phyloP scores from a whole-genome alignment of 768 basidiomycete species.

The Suillus paluster region DNA sequence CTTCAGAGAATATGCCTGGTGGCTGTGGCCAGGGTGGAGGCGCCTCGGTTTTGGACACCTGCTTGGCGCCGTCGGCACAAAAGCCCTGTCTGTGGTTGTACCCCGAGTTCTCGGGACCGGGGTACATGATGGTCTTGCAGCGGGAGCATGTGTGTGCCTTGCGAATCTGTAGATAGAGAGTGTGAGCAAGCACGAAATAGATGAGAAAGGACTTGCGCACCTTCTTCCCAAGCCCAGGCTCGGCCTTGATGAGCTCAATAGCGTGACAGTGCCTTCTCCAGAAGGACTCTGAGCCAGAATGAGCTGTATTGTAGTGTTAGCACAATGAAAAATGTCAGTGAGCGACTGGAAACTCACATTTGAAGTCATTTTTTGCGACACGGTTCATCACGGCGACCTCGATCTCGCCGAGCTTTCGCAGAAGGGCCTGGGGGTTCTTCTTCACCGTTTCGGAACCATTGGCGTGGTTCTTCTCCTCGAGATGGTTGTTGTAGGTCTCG shows the following conservation, averaged over 20 bases:
- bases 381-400: slow-evolving; percentile 13
- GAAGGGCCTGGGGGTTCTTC: slow-evolving; percentile 18
- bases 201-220: background rate
- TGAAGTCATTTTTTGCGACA: slow-evolving; percentile 13
- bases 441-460: background rate
- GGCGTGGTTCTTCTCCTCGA: background rate
- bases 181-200: background rate
- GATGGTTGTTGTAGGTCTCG: slow-evolving; percentile 15
- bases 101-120: slow-evolving; percentile 9
- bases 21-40: slow-evolving; percentile 15
- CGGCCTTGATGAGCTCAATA: slow-evolving; percentile 8
- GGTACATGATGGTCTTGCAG: slow-evolving; percentile 20
- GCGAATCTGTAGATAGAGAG: background rate
- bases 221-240: slow-evolving; percentile 3
- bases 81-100: slow-evolving; percentile 14
- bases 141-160: slow-evolving; percentile 9
- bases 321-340: background rate
- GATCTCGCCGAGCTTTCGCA: slow-evolving; percentile 14
- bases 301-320: slow-evolving; percentile 8
- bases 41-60: background rate
- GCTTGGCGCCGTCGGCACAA: slow-evolving; percentile 3
- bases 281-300: slow-evolving; percentile 5
- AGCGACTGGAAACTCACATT: slow-evolving; percentile 13
- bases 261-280: slow-evolving; percentile 15
- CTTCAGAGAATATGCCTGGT: slow-evolving; percentile 7